Evolutionary conservation across 148 eudicot genomes (phyloP).

Genomic region (Cornus florida): DNA sequence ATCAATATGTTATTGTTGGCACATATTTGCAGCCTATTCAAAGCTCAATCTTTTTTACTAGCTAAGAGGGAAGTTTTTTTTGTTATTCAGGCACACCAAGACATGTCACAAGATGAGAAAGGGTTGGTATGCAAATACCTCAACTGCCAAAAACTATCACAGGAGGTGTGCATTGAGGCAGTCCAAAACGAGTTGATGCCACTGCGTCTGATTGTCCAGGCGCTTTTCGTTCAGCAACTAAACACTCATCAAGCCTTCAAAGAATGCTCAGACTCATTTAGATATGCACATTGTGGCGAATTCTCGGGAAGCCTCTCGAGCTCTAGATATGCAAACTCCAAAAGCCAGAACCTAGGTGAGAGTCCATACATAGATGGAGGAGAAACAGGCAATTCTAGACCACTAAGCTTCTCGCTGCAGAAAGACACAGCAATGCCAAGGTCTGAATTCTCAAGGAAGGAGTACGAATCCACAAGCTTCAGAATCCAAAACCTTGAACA

Average conservation of each 20-base stretch:
- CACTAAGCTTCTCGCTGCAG: slow-evolving; percentile 37
- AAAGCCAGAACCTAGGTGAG: slow-evolving; percentile 53
- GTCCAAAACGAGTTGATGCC: slow-evolving; percentile 96
- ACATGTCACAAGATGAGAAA: slow-evolving; percentile 73
- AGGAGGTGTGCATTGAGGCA: slow-evolving; percentile 83
- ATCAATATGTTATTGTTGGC: too few relatives aligned
- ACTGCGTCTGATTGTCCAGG: slow-evolving; percentile 81
- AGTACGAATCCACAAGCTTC: slow-evolving; percentile 84
- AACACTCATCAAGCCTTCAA: slow-evolving; percentile 79
- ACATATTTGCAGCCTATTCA: neutral
- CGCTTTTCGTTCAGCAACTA: slow-evolving; percentile 82
- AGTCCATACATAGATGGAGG: slow-evolving; percentile 53
- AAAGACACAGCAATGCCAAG: slow-evolving; percentile 36
- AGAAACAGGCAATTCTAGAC: slow-evolving; percentile 31
- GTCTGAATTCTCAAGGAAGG: slow-evolving; percentile 39
- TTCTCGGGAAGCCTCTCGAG: slow-evolving; percentile 73
- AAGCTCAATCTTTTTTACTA: neutral
- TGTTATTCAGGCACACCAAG: slow-evolving; percentile 57
- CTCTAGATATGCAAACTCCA: slow-evolving; percentile 47
- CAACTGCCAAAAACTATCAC: slow-evolving; percentile 79
- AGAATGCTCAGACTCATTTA: slow-evolving; percentile 84
- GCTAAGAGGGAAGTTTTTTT: neutral
- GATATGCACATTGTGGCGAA: slow-evolving; percentile 56
- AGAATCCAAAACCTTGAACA: slow-evolving; percentile 82
- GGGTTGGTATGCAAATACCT: slow-evolving; percentile 67